Evolutionary conservation across 2,329 filamentous ascomycete species (phyloP).

Genomic region (Parafenestella ontariensis): DNA sequence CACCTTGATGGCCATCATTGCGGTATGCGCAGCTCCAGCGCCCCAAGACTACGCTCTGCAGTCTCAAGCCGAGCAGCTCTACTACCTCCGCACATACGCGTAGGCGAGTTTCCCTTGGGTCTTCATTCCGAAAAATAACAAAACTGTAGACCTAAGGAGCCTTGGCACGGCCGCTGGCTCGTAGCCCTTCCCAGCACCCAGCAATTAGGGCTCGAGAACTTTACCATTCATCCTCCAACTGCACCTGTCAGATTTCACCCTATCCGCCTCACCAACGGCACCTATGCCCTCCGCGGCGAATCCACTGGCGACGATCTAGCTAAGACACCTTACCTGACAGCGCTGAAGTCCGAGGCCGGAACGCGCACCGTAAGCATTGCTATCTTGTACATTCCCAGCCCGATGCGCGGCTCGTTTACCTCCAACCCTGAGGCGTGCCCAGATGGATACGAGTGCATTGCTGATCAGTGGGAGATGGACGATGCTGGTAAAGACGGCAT

Average conservation of each 20-base stretch:
- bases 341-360: slow-evolving; percentile 14
- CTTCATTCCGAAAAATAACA: background rate
- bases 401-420: slow-evolving; percentile 7
- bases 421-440: slow-evolving; percentile 16
- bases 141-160: slow-evolving; percentile 13
- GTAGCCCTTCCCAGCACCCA: slow-evolving; percentile 19
- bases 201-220: slow-evolving; percentile 33
- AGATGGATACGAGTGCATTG: slow-evolving; percentile 15
- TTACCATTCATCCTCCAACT: slow-evolving; percentile 29
- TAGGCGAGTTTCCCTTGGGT: background rate
- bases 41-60: too few relatives aligned
- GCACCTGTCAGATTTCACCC: slow-evolving; percentile 18
- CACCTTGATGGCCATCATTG: background rate
- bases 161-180: slow-evolving; percentile 26
- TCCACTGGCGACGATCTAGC: slow-evolving; percentile 12
- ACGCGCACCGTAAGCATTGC: slow-evolving; percentile 16
- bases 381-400: slow-evolving; percentile 16
- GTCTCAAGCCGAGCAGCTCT: slow-evolving; percentile 1
- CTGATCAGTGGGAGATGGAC: slow-evolving; percentile 17
- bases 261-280: slow-evolving; percentile 13
- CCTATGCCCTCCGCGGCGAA: slow-evolving; percentile 22
- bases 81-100: slow-evolving; percentile 14
- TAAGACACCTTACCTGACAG: slow-evolving; percentile 19
- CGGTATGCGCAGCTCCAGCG: background rate
- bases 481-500: background rate